A percentile compares a stretch with the other conserved stretches of the same genome.
These are phyloP conservation scores for Hericium coralloides DNA, from an alignment of 768 basidiomycete genomes.

Conservation along the genomic window DNA sequence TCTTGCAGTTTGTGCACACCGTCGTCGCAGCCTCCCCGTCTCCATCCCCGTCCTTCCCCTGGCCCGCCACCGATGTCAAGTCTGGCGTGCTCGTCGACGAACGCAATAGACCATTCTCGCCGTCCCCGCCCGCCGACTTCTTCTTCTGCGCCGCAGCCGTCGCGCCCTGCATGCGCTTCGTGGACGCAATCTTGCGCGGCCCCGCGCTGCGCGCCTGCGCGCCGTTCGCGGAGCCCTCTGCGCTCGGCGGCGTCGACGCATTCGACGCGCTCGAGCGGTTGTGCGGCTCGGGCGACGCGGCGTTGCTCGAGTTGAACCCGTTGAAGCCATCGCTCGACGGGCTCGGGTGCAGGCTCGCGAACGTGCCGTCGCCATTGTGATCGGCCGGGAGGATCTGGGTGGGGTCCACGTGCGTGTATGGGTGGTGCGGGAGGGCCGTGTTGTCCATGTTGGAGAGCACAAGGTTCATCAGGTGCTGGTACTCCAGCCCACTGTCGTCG, in stretches of 20 bases:
- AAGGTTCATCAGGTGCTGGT: slow-evolving; percentile 57
- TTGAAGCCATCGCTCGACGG: slow-evolving; percentile 79
- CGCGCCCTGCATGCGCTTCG: slow-evolving; percentile 53
- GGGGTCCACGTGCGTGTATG: slow-evolving; percentile 83
- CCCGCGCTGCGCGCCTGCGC: slow-evolving; percentile 20
- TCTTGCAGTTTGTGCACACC: slow-evolving; percentile 90
- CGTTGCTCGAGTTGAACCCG: slow-evolving; percentile 55
- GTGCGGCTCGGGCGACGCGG: slow-evolving; percentile 70
- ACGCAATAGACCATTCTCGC: slow-evolving; percentile 25
- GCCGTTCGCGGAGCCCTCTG: slow-evolving; percentile 35
- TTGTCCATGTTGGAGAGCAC: slow-evolving; percentile 50
- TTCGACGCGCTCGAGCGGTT: slow-evolving; percentile 60
- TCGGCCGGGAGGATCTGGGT: slow-evolving; percentile 68
- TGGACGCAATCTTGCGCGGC: slow-evolving; percentile 54
- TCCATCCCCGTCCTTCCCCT: slow-evolving; percentile 39
- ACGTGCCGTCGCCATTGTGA: slow-evolving; percentile 27
- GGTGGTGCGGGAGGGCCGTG: slow-evolving; percentile 27
- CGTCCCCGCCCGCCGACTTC: slow-evolving; percentile 28
- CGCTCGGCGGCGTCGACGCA: slow-evolving; percentile 67
- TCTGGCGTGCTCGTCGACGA: slow-evolving; percentile 68
- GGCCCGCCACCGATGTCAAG: slow-evolving; percentile 24
- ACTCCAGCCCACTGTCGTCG: slow-evolving; percentile 54
- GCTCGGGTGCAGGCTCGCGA: slow-evolving; percentile 56
- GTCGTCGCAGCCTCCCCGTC: slow-evolving; percentile 70
- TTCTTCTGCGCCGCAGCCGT: slow-evolving; percentile 31